phyloP scores from a whole-genome alignment of 2,329 filamentous ascomycete species.

The Sporothrix humicola region DNA sequence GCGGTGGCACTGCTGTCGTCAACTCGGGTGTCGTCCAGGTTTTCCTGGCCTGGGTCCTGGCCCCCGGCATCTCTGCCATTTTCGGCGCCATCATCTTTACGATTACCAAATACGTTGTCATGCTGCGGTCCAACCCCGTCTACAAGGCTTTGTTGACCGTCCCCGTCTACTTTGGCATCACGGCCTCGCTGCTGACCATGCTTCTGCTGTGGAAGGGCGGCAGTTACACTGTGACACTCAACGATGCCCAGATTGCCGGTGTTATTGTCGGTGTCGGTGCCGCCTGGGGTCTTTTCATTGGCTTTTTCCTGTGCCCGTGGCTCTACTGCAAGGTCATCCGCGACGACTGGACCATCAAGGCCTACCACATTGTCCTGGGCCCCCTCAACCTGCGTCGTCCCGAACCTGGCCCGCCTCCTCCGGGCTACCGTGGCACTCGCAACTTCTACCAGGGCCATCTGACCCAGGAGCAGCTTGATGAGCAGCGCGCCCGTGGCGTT shows the following conservation, averaged over 20 bases:
- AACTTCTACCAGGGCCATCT: conserved; percentile 64
- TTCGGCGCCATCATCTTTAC: conserved; percentile 63
- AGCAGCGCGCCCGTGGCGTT: conserved; percentile 34
- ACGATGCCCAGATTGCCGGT: conserved; percentile 55
- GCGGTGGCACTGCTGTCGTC: conserved; percentile 47
- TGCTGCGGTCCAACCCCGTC: conserved; percentile 59
- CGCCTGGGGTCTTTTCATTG: conserved; percentile 56
- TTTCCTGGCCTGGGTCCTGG: conserved; percentile 66
- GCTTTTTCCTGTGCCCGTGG: conserved; percentile 63
- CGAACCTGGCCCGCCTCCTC: conserved; percentile 51
- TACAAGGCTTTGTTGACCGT: conserved; percentile 58
- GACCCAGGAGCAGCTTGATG: conserved; percentile 58
- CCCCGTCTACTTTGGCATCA: conserved; percentile 63
- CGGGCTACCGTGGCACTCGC: conserved; percentile 51
- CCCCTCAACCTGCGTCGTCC: conserved; percentile 57
- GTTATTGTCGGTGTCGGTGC: conserved; percentile 60
- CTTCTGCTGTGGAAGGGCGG: conserved; percentile 65
- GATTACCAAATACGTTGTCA: conserved; percentile 62
- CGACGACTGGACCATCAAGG: conserved; percentile 65
- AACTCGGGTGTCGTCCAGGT: conserved; percentile 62
- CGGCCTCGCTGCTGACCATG: conserved; percentile 61
- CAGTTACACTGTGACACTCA: conserved; percentile 54
- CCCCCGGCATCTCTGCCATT: conserved; percentile 59
- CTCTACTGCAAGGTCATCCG: conserved; percentile 63
- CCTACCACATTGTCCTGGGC: conserved; percentile 60